A percentile compares a stretch with the other conserved stretches of the same genome.
Evolutionary conservation across 2,329 filamentous ascomycete species (phyloP).

Genomic region (Fusarium paranaense): DNA sequence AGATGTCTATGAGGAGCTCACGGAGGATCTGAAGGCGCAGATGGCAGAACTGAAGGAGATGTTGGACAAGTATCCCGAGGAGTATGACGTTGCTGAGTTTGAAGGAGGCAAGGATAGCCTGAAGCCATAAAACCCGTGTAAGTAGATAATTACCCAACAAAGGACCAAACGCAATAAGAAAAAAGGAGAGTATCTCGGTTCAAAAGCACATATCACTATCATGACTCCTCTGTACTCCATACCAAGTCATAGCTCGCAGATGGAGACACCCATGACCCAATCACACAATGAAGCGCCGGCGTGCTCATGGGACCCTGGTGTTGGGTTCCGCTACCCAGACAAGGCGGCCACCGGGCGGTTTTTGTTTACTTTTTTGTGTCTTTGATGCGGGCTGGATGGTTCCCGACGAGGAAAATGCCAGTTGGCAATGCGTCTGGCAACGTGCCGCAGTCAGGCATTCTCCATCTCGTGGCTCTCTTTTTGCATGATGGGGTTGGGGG

Average conservation of each 20-base stretch:
- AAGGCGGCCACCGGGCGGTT: neutral
- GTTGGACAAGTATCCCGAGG: slow-evolving; percentile 86
- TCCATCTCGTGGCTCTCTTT: slow-evolving; percentile 4
- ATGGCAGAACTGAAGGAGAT: slow-evolving; percentile 78
- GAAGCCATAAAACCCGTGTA: slow-evolving; percentile 45
- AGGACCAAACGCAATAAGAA: neutral
- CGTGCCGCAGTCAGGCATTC: neutral
- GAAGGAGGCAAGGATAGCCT: slow-evolving; percentile 79
- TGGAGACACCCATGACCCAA: neutral
- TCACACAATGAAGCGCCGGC: neutral
- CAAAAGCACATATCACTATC: neutral
- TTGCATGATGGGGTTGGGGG: slow-evolving; percentile 1
- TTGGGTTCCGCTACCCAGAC: neutral
- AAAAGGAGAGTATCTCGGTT: neutral
- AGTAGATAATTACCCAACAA: neutral
- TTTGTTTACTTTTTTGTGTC: slow-evolving; percentile 7
- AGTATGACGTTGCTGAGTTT: slow-evolving; percentile 86
- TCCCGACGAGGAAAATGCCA: slow-evolving; percentile 7
- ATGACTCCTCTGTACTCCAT: neutral
- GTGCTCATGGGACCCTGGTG: slow-evolving; percentile 1
- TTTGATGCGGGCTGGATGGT: neutral
- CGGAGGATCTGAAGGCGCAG: slow-evolving; percentile 81
- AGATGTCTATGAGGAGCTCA: slow-evolving; percentile 90
- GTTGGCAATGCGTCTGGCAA: slow-evolving; percentile 23
- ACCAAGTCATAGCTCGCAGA: slow-evolving; percentile 10